Conservation (phyloP, 352 stramenopile genomes). For the Phytophthora idaei region DNA sequence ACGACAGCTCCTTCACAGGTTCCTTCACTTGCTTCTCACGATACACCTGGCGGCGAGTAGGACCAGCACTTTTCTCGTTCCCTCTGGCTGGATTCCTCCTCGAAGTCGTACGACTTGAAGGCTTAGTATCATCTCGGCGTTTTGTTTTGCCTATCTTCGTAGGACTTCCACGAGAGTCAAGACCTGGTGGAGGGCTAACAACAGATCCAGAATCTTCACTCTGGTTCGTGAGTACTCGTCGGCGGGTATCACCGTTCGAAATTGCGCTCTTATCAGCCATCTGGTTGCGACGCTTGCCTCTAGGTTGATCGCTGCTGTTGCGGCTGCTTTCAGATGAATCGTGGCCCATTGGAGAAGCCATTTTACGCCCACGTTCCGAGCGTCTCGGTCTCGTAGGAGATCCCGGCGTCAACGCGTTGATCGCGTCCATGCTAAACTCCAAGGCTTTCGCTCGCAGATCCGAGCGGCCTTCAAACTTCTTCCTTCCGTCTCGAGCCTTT, state of each 20-base stretch:
- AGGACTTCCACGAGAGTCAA: slow-evolving; percentile 25
- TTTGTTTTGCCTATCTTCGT: slow-evolving; percentile 20
- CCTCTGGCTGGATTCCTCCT: slow-evolving; percentile 33
- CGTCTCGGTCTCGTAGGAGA: slow-evolving; percentile 26
- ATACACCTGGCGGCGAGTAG: slow-evolving; percentile 57
- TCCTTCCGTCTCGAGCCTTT: slow-evolving; percentile 26
- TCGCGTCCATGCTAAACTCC: slow-evolving; percentile 30
- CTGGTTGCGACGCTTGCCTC: slow-evolving; percentile 30
- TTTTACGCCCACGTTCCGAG: slow-evolving; percentile 19
- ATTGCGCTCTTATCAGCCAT: slow-evolving; percentile 5
- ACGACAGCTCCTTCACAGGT: slow-evolving; percentile 13
- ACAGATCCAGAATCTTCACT: slow-evolving; percentile 12
- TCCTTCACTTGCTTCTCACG: slow-evolving; percentile 60
- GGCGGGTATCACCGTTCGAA: slow-evolving; percentile 12
- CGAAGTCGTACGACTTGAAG: slow-evolving; percentile 25
- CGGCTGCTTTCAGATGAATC: slow-evolving; percentile 22
- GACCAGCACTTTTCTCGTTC: slow-evolving; percentile 24
- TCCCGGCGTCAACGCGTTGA: slow-evolving; percentile 18
- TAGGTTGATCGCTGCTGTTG: slow-evolving; percentile 17
- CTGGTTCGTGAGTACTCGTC: slow-evolving; percentile 11
- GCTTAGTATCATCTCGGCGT: slow-evolving; percentile 29
- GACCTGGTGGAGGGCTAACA: slow-evolving; percentile 2
- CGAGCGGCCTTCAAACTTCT: slow-evolving; percentile 24
- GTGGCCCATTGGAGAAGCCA: neutral
- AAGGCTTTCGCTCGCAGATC: slow-evolving; percentile 28